phyloP scores from a whole-genome alignment of 2,329 filamentous ascomycete genomes.

The Paraphoma sp. region DNA sequence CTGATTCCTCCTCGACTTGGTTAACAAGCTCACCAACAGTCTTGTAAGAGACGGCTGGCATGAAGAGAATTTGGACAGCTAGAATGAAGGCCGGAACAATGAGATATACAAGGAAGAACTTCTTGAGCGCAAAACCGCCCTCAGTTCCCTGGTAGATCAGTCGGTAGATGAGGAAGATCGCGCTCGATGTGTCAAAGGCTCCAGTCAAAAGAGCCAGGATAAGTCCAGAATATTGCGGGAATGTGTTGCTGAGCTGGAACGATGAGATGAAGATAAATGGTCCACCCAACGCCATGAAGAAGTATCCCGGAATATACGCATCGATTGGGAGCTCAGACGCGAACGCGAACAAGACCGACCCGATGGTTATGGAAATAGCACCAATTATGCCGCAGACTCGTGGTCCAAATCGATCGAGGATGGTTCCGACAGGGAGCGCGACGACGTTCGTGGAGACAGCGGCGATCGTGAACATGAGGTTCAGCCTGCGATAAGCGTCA shows the following conservation, averaged over 20 bases:
- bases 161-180: conserved; percentile 57
- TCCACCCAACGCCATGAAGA: conserved; percentile 58
- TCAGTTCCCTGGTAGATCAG: conserved; percentile 54
- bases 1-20: conserved; percentile 63
- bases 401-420: conserved; percentile 83
- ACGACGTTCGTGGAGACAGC: conserved; percentile 88
- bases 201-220: conserved; percentile 59
- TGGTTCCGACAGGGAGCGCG: conserved; percentile 82
- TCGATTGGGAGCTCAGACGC: conserved; percentile 72
- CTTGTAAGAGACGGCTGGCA: conserved; percentile 58
- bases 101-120: conserved; percentile 59
- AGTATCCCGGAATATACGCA: conserved; percentile 61
- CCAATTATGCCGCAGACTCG: conserved; percentile 76
- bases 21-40: conserved; percentile 79
- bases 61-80: conserved; percentile 54
- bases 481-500: conserved; percentile 64
- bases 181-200: conserved; percentile 58
- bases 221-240: conserved; percentile 57
- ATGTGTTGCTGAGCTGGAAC: conserved; percentile 60
- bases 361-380: conserved; percentile 70
- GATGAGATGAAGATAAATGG: conserved; percentile 60
- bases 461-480: conserved; percentile 91
- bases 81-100: conserved; percentile 55
- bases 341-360: conserved; percentile 76
- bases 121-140: conserved; percentile 52